These are phyloP conservation scores for Rhizophagus sp. DNA, from an alignment of 192 early-diverging fungal genomes.

Conservation along the genomic window DNA sequence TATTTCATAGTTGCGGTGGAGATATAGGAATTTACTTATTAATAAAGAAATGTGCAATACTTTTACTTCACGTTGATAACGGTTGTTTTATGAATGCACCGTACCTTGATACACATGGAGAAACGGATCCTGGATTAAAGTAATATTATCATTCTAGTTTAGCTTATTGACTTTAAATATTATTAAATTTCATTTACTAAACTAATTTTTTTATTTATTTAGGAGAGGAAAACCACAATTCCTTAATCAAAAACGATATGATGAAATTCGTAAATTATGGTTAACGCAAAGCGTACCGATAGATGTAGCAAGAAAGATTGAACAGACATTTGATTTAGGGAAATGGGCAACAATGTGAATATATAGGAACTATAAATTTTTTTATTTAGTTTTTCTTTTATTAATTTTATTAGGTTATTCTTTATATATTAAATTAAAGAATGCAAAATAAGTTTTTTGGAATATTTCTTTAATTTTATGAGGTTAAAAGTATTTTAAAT, in stretches of 20 bases:
- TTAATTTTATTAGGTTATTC: too few relatives aligned
- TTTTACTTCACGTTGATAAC: slow-evolving; percentile 82
- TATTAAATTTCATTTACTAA: not conserved
- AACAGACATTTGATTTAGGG: slow-evolving; percentile 80
- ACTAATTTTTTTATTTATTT: slow-evolving; percentile 22
- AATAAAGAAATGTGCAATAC: slow-evolving; percentile 85
- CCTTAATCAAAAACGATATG: slow-evolving; percentile 83
- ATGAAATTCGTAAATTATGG: slow-evolving; percentile 85
- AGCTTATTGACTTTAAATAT: not conserved
- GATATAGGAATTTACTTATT: slow-evolving; percentile 86
- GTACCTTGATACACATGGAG: slow-evolving; percentile 94
- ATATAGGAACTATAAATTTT: too few relatives aligned
- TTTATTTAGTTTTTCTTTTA: too few relatives aligned
- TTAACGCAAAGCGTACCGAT: slow-evolving; percentile 82
- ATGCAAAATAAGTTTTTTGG: too few relatives aligned
- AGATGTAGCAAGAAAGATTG: slow-evolving; percentile 87
- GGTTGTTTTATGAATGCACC: slow-evolving; percentile 89
- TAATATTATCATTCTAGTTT: slow-evolving; percentile 32
- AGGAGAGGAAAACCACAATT: slow-evolving; percentile 91
- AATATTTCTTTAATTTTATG: too few relatives aligned
- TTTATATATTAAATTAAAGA: too few relatives aligned
- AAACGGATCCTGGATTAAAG: slow-evolving; percentile 87
- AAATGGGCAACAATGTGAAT: slow-evolving; percentile 70
- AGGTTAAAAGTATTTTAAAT: too few relatives aligned
- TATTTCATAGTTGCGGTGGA: slow-evolving; percentile 77